These are phyloP conservation scores for Penicillium pulvis DNA, from an alignment of 495 filamentous ascomycete species.

Conservation along the genomic window DNA sequence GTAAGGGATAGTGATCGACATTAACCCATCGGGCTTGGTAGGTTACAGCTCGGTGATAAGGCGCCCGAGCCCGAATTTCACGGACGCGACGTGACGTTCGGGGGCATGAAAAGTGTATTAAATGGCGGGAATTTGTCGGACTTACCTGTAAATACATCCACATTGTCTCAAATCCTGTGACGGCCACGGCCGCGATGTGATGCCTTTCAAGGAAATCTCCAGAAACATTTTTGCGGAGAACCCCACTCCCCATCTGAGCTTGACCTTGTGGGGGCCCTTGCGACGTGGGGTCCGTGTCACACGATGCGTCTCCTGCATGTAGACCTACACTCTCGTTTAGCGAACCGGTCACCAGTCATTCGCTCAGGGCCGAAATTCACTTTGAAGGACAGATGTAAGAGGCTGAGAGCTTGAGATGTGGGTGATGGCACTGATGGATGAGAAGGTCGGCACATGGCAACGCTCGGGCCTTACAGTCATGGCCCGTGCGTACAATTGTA, in stretches of 20 bases:
- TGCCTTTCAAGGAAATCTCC: not conserved
- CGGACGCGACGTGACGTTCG: too few species aligned
- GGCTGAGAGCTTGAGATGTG: not conserved
- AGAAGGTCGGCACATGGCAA: not conserved
- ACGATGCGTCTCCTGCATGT: not conserved
- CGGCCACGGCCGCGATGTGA: not conserved
- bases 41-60: conserved; percentile 1
- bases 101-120: not conserved
- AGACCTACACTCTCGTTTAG: not conserved
- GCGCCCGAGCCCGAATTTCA: not conserved
- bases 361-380: too few species aligned
- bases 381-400: not conserved
- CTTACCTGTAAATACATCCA: not conserved
- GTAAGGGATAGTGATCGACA: conserved; percentile 10
- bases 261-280: not conserved
- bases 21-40: not conserved
- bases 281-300: not conserved
- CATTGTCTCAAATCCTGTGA: not conserved
- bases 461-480: not conserved
- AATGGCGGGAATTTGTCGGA: not conserved
- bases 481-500: not conserved
- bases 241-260: not conserved
- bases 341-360: not conserved
- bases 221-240: not conserved
- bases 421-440: not conserved